Percentiles rank a stretch among this genome's conserved stretches.
These are phyloP conservation scores for Raddia guianensis DNA, from an alignment of 176 grass and related monocot species.

Conservation along the genomic window DNA sequence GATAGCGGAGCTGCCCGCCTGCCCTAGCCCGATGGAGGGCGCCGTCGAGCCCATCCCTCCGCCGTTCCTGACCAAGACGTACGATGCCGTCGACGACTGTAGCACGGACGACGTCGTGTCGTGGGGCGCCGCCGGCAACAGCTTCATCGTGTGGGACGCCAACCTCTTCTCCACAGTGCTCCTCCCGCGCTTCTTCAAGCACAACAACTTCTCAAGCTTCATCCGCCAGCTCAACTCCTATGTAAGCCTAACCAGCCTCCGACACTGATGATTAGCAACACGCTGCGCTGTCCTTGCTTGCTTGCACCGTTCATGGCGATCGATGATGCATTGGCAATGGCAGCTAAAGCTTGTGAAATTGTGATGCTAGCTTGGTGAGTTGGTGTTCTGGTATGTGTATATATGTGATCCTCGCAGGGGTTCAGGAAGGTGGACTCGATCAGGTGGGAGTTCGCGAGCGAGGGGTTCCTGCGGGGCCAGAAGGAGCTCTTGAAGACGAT, in stretches of 20 bases:
- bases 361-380: too few species aligned
- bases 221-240: constrained; percentile 1
- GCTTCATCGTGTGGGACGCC: constrained; percentile 90
- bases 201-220: too few species aligned
- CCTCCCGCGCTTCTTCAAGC: constrained; percentile 51
- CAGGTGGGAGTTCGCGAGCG: constrained; percentile 90
- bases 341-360: too few species aligned
- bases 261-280: background rate
- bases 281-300: background rate
- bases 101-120: constrained; percentile 69
- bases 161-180: constrained; percentile 62
- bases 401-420: constrained; percentile 47
- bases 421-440: constrained; percentile 89
- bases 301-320: background rate
- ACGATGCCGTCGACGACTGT: constrained; percentile 79
- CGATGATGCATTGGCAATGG: background rate
- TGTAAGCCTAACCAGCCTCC: background rate
- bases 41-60: constrained; percentile 69
- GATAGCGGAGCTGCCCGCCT: constrained; percentile 39
- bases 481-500: constrained; percentile 80
- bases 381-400: background rate
- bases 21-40: constrained; percentile 72
- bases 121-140: constrained; percentile 63
- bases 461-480: constrained; percentile 74
- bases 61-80: constrained; percentile 88